Base-by-base conservation (phyloP, 176 grass and related monocot genomes). In the Musa schizocarpa region DNA sequence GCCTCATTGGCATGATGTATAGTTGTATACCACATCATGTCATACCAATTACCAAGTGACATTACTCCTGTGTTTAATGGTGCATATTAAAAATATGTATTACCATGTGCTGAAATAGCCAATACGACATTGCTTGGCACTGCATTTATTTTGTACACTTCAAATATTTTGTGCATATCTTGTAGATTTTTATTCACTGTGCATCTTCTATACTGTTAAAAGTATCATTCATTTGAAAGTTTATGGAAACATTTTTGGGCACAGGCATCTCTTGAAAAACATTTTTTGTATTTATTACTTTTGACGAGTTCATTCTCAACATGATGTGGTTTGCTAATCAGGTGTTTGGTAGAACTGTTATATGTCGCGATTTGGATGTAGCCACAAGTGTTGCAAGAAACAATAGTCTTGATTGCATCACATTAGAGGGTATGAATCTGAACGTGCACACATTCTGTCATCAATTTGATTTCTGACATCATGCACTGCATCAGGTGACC, bases 271-370 rank as follows among this genome's bases (percentile, higher is more conserved):
- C 53, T 74, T 73, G 27, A 69, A 52, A 52, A 34, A 49, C 23
- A 25, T 69, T 53, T 63, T 19, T 77, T 74, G 65, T 73, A 16
- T 48, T 74, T 70, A 63, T 76, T 20, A 53, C 50, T 0, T 12
- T 22, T 69, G 27, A 20, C 43, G 4, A 16, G 43, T 29, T 80
- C 48, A 69, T 56, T 49, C 72, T 89, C 13, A 9, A 53, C 79
- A 67, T 57, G 20, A 13, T 54, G 61, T 50, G 63, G 74, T 79
- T 64, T 76, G 74, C 85, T 68, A 81, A 53, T 24, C 87, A 94
- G 95, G 84, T 99, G 76, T 99, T 99, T 93, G 95, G 90, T n/a
- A 94, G 95, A 80, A 99, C 90, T 72, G 95, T 94, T 21, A 99
- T 94, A 91, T 99, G 95, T 52, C 88, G 95, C 50, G 88, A 99